Evolutionary conservation across 2,329 filamentous ascomycete species (phyloP).

Genomic region (Beauveria sp.): DNA sequence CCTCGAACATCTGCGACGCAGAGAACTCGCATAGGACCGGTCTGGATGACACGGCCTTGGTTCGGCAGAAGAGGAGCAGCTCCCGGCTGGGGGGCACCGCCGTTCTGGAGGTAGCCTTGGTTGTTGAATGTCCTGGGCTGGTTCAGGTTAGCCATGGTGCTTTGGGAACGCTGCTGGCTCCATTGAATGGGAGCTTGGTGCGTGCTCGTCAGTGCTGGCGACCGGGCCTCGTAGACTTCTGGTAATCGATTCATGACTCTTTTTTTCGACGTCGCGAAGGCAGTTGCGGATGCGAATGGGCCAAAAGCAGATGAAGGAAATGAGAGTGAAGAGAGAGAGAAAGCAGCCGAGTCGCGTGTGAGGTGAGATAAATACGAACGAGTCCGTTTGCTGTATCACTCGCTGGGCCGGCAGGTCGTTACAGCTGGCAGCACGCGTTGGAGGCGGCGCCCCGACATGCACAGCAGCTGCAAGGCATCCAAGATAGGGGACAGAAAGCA

Average conservation of each 20-base stretch:
- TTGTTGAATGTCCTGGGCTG: conserved; percentile 40
- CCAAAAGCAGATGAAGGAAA: neutral
- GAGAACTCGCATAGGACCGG: conserved; percentile 57
- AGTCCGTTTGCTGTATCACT: conserved; percentile 10
- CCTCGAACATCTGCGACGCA: conserved; percentile 68
- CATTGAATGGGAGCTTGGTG: neutral
- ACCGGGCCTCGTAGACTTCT: neutral
- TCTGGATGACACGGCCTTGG: conserved; percentile 59
- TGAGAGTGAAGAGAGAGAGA: neutral
- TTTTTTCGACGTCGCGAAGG: neutral
- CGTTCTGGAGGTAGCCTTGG: conserved; percentile 56
- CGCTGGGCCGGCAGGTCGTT: conserved; percentile 5
- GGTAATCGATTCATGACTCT: neutral
- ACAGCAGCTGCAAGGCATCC: conserved; percentile 8
- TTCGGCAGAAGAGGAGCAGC: conserved; percentile 60
- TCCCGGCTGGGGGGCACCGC: conserved; percentile 48
- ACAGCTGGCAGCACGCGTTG: conserved; percentile 11
- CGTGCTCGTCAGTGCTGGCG: neutral
- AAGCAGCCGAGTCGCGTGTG: neutral
- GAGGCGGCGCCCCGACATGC: conserved; percentile 1
- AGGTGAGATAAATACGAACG: neutral
- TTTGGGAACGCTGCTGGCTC: neutral
- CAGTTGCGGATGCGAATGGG: neutral
- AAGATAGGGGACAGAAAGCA: conserved; percentile 13
- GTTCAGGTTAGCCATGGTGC: conserved; percentile 17